phyloP scores from a whole-genome alignment of 148 eudicot genomes.

The Camellia granthamiana region DNA sequence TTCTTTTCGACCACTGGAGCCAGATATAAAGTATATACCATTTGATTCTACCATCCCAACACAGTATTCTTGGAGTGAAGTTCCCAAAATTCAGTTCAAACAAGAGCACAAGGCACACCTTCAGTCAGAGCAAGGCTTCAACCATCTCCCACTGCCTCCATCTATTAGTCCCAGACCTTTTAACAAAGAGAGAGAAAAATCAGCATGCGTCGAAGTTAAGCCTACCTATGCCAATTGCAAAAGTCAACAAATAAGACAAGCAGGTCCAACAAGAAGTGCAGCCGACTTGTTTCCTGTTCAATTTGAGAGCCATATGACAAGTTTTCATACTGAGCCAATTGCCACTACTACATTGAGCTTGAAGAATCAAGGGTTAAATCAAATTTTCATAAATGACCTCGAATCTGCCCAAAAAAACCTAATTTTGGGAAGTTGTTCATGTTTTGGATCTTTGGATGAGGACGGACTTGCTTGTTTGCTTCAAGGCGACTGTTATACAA shows the following conservation, averaged over 20 bases:
- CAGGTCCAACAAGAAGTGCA: slow-evolving; percentile 19
- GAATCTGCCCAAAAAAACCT: slow-evolving; percentile 38
- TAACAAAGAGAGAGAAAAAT: slow-evolving; percentile 29
- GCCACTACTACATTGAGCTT: slow-evolving; percentile 27
- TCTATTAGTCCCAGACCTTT: slow-evolving; percentile 31
- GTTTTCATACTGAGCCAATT: slow-evolving; percentile 28
- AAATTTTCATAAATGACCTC: slow-evolving; percentile 26
- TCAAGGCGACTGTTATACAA: slow-evolving; percentile 37
- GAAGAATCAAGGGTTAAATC: slow-evolving; percentile 35
- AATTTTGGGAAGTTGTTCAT: slow-evolving; percentile 30
- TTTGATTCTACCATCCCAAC: slow-evolving; percentile 31
- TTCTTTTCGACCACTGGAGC: slow-evolving; percentile 35
- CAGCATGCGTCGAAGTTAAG: slow-evolving; percentile 26
- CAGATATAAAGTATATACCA: slow-evolving; percentile 33
- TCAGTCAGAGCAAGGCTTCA: slow-evolving; percentile 31
- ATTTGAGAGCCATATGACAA: slow-evolving; percentile 23
- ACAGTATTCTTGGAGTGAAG: slow-evolving; percentile 41
- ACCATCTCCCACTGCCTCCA: slow-evolving; percentile 28
- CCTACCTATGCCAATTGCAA: slow-evolving; percentile 21
- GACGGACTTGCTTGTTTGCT: slow-evolving; percentile 36
- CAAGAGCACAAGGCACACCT: slow-evolving; percentile 35
- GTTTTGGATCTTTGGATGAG: slow-evolving; percentile 36
- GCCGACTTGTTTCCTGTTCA: slow-evolving; percentile 26
- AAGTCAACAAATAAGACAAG: slow-evolving; percentile 23
- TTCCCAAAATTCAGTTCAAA: slow-evolving; percentile 42